Evolutionary conservation across 257 asterid species (phyloP), one percentile per base, ranked within the genome.

Genomic region (Capsicum rhomboideum): DNA sequence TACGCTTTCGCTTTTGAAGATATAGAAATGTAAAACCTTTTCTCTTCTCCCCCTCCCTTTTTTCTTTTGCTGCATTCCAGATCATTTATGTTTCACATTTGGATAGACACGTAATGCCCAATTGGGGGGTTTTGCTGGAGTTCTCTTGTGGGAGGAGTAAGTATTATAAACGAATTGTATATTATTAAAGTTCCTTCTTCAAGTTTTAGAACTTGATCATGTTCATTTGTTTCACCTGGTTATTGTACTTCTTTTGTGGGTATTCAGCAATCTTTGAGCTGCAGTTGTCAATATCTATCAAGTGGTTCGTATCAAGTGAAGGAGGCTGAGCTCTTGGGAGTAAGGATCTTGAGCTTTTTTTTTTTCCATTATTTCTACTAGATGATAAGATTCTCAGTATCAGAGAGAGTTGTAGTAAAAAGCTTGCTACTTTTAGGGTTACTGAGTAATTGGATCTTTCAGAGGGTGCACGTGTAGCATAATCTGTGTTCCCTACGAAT

Each of bases 271-370:
- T 75, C 54, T 31, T 83, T 68, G 79, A 78, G 89, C 88, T 88
- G 87, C 90, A 87, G 85, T 84, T 55, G 11, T 86, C 83, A 64
- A 26, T 72, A 82, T 56, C 61, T 84, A 80, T 83, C 86, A 59
- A 85, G 49, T 83, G 89, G 86, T 83, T 83, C 84, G 69, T 67
- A 83, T 64, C 82, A 59, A 83, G 77, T 21, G 49, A 50, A 56
- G 84, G 86, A 74, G 67, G 72, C 80, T 77, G 85, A 59, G 89
- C 87, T 82, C 83, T 82, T 80, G 40, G 40, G 79, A 83, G 96
- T 91, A 90, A 89, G 96, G 81, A 79, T 66, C 82, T 40, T 72
- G n/a, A 86, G 50, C 55, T 42, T 64, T 56, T 29, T 64, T 64
- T 75, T 34, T 34, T 34, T 34, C 81, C 81, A 49, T 17, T 75